These are phyloP conservation scores for Polygonum aviculare DNA, from an alignment of 148 eudicot genomes.

Conservation along the genomic window DNA sequence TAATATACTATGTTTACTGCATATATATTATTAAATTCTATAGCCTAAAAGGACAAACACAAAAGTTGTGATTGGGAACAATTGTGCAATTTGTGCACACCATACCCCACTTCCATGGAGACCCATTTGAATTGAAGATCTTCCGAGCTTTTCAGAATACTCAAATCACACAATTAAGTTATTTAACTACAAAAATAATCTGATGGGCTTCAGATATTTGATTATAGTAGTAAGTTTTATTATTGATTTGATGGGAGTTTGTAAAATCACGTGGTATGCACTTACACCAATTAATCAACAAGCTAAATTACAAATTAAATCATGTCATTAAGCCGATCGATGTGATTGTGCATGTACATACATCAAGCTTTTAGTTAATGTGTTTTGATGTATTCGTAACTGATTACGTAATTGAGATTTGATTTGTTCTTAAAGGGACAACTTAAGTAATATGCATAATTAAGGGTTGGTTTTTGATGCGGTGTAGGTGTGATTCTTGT, in stretches of 20 bases:
- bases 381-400: neutral
- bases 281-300: neutral
- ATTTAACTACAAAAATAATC: neutral
- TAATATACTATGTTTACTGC: neutral
- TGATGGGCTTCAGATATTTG: neutral
- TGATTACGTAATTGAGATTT: slow-evolving; percentile 3
- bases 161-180: neutral
- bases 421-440: neutral
- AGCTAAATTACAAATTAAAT: neutral
- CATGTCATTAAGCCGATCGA: neutral
- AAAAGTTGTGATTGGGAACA: neutral
- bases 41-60: neutral
- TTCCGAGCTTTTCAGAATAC: neutral
- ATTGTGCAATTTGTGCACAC: neutral
- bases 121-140: neutral
- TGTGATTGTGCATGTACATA: neutral
- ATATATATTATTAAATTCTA: neutral
- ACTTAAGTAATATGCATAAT: neutral
- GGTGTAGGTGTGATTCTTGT: slow-evolving; percentile 1
- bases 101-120: neutral
- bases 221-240: neutral
- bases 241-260: neutral
- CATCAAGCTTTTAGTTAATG: neutral
- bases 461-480: neutral
- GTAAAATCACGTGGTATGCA: slow-evolving; percentile 3